These are phyloP conservation scores for Colletotrichum lini DNA, from an alignment of 2,329 filamentous ascomycete genomes.

Conservation along the genomic window DNA sequence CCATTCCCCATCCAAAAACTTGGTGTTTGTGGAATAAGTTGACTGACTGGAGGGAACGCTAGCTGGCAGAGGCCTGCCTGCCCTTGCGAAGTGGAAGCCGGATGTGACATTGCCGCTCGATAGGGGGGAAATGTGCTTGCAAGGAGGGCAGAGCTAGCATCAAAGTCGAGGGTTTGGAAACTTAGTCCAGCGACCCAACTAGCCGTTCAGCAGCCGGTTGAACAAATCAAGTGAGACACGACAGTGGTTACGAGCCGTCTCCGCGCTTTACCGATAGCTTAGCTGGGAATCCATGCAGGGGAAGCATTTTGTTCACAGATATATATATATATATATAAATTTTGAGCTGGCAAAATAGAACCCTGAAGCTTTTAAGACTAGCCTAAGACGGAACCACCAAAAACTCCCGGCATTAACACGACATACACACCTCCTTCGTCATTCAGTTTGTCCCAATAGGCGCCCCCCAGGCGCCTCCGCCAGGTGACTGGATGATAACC, in stretches of 20 bases:
- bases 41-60: neutral
- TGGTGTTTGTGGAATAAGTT: neutral
- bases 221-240: neutral
- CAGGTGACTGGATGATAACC: slow-evolving; percentile 41
- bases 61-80: no score
- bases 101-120: neutral
- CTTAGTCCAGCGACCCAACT: no score
- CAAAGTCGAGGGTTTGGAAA: no score
- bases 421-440: neutral
- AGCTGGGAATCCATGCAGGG: no score
- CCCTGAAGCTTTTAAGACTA: no score
- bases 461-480: slow-evolving; percentile 40
- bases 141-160: no score
- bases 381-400: neutral
- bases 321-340: no score
- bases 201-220: no score
- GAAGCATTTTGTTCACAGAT: no score
- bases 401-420: neutral
- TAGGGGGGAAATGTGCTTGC: neutral
- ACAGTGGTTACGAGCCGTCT: neutral
- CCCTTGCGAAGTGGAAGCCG: neutral
- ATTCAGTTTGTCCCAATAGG: slow-evolving; percentile 11
- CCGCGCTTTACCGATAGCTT: no score
- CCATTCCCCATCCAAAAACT: neutral
- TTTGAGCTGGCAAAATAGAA: neutral